These are phyloP conservation scores for Fomitopsis schrenkii DNA, from an alignment of 1,284 basidiomycete genomes.

Conservation along the genomic window DNA sequence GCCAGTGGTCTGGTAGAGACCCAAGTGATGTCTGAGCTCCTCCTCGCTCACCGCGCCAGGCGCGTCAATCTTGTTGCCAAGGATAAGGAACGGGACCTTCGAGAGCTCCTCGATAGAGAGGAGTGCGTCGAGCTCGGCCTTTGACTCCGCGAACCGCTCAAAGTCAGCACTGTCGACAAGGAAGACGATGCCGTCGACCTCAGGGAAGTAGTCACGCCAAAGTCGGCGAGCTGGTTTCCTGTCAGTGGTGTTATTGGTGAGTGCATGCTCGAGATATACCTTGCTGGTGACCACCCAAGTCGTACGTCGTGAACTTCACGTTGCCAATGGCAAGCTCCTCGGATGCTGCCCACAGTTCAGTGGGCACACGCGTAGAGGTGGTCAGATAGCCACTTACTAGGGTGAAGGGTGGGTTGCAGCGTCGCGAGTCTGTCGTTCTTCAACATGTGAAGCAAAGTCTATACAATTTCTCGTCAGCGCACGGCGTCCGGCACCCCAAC, in stretches of 20 bases:
- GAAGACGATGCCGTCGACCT: constrained; percentile 99
- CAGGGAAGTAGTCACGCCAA: constrained; percentile 99
- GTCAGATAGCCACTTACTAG: constrained; percentile 60
- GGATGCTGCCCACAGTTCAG: constrained; percentile 59
- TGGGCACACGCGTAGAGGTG: neutral
- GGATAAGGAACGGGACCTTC: constrained; percentile 97
- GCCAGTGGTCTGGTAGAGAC: constrained; percentile 98
- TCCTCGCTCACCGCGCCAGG: constrained; percentile 97
- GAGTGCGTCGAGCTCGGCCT: constrained; percentile 95
- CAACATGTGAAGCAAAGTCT: constrained; percentile 99
- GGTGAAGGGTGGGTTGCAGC: constrained; percentile 97
- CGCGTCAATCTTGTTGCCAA: constrained; percentile 99
- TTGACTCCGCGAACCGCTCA: constrained; percentile 94
- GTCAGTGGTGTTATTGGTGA: neutral
- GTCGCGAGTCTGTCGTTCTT: constrained; percentile 99
- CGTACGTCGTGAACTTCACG: constrained; percentile 99
- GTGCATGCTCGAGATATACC: constrained; percentile 45
- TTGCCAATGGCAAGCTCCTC: constrained; percentile 99
- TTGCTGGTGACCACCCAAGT: constrained; percentile 97
- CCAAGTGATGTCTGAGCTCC: constrained; percentile 92
- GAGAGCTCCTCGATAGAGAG: constrained; percentile 91
- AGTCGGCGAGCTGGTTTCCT: constrained; percentile 79
- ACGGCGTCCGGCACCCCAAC: neutral
- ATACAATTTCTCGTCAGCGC: neutral
- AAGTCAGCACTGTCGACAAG: constrained; percentile 96